Base-by-base conservation (phyloP, 1,139 yeast genomes). In the Sugiyamaella castrensis region DNA sequence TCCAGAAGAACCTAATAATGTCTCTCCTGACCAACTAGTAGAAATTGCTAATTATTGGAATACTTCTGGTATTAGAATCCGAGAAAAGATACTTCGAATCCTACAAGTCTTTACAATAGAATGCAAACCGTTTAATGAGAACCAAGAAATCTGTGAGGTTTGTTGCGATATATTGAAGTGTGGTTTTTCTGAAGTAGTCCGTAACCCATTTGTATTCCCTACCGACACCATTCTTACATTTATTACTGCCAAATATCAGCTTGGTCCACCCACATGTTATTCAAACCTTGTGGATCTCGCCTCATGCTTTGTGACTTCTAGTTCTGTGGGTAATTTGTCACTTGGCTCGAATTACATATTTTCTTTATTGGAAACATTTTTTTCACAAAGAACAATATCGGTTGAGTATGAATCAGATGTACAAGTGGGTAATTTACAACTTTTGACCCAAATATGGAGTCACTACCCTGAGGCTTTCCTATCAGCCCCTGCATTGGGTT, bases 171-270 rank as follows among this genome's bases (percentile, higher is more conserved):
- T 85, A 1, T 71, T 84, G 53, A 82, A 79, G 57, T 62, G 72
- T 59, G 84, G 81, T 59, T 87, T 88, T 66, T 84, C 96, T 57
- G 88, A 85, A 51, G 82, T 72, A 35, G 76, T 76, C 50, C 82
- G 78, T 35, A 94, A 92, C 36, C 86, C 71, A 12, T 79, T 78
- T 11, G 85, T 71, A 16, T 77, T 84, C 54, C 68, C 70, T 0
- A 54, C 71, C 2, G 67, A 68, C 0, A 61, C 71, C 0, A 74
- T 82, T 4, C 56, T 80, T 24, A 66, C 73, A 8, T 83, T 74
- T 53, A 63, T 81, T n/a, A 55, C 63, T 1, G 59, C 71, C 4
- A 79, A 80, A 52, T 62, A 72, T 41, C 49, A 47, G 12, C 47
- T 50, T 24, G 64, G 66, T 1, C 64, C 66, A 2, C 38, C 54